Evolutionary conservation across 2,329 filamentous ascomycete species (phyloP), one percentile per base, ranked within the genome.

Genomic region (Xylaria sp.): DNA sequence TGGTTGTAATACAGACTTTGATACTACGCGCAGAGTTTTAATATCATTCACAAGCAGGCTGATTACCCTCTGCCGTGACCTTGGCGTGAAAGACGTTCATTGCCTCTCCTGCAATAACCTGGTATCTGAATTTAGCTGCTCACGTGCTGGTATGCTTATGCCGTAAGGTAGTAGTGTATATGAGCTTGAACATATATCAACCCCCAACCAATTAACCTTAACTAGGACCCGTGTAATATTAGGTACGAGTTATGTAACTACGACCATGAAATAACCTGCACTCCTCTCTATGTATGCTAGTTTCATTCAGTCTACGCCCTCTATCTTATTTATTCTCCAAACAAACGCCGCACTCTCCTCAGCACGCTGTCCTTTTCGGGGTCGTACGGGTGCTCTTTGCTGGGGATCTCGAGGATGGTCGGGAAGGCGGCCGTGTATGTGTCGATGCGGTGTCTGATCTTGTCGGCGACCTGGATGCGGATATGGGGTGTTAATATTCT

Each of bases 351-450:
- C 55, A 99, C 96, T 74, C 96, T 88, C 83, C 94, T 92, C 82
- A 99, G 82, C 52, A 99, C 95, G 79, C 95, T 98, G 81, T 99
- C 96, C 86, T 99, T 99, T 83, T 99, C 96, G 0, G 96, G 96
- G 77, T 99, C 95, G 79, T 99, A 99, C 1, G 96, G 96, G 81
- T 99, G 96, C 81, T 99, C 96, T 86, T 99, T 99, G 84, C 94
- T 97, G 28, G 96, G 96, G 70, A 99, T 98, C 82, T 99, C 96
- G 67, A 99, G 89, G 64, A 99, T 88, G 25, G 94, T 91, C n/a
- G 96, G 96, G 83, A 99, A 99, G 4, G 96, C 94, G 59, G 95
- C 93, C 23, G 94, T 95, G 83, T 97, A 98, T 46, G 89, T 90
- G 81, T 99, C 96, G 75, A 99, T 91, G 70, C 91, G 90, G 80